These are phyloP conservation scores for Saraca asoca DNA, from an alignment of 331 rosid genomes.

Conservation along the genomic window DNA sequence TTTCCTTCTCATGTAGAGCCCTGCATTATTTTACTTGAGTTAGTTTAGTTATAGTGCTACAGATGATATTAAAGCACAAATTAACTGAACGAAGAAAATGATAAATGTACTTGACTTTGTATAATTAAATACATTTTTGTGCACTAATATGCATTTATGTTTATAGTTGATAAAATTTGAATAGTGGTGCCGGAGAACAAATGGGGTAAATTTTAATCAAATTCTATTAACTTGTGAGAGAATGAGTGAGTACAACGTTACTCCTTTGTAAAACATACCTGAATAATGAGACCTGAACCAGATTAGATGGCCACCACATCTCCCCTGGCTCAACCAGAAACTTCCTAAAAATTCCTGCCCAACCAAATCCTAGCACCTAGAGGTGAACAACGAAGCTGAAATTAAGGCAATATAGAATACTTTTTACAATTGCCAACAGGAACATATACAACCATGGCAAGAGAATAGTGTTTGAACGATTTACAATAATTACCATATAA, in stretches of 20 bases:
- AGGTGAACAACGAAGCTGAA: constrained; percentile 12
- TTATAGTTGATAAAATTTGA: too few relatives aligned
- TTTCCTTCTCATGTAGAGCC: constrained; percentile 74
- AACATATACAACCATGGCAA: not conserved
- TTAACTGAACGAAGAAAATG: not conserved
- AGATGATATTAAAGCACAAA: not conserved
- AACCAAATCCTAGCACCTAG: constrained; percentile 74
- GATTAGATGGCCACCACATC: constrained; percentile 92
- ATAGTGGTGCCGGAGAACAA: too few relatives aligned
- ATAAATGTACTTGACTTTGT: too few relatives aligned
- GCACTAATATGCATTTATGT: too few relatives aligned
- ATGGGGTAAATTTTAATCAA: too few relatives aligned
- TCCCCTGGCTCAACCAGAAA: constrained; percentile 74
- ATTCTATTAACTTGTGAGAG: too few relatives aligned
- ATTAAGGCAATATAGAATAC: not conserved
- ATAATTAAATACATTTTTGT: too few relatives aligned
- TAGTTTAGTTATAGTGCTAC: constrained; percentile 2
- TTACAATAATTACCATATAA: not conserved
- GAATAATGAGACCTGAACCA: constrained; percentile 79
- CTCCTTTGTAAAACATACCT: constrained; percentile 32
- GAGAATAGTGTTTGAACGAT: not conserved
- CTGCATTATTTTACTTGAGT: constrained; percentile 39
- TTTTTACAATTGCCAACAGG: not conserved
- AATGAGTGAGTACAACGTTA: too few relatives aligned
- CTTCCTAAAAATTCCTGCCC: constrained; percentile 77